Percentiles rank a stretch among this genome's conserved stretches.
phyloP scores from a whole-genome alignment of 805 yeast genomes.

The Candida odintsovae region DNA sequence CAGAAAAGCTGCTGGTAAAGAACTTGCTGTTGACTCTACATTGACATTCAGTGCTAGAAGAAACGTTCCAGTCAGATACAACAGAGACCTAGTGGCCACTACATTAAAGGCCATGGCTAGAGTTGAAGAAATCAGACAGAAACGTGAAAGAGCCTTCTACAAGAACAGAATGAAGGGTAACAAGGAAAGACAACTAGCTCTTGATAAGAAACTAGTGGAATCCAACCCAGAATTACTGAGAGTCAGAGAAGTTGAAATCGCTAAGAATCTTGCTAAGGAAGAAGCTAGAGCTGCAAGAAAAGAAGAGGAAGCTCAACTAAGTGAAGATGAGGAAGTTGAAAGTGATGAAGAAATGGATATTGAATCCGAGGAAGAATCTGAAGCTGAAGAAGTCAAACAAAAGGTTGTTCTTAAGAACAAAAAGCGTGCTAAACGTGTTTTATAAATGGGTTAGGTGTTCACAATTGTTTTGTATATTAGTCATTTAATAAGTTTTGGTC shows the following conservation, averaged over 20 bases:
- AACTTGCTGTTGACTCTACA: conserved; percentile 94
- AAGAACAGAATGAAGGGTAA: conserved; percentile 99
- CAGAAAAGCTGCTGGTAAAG: conserved; percentile 98
- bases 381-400: conserved; percentile 41
- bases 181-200: conserved; percentile 75
- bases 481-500: neutral
- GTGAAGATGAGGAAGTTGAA: conserved; percentile 41
- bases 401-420: conserved; percentile 29
- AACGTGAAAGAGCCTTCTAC: conserved; percentile 97
- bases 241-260: conserved; percentile 89
- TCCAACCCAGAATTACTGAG: conserved; percentile 82
- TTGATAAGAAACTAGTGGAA: conserved; percentile 86
- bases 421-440: conserved; percentile 23
- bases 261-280: conserved; percentile 65
- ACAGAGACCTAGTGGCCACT: conserved; percentile 91
- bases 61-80: conserved; percentile 96
- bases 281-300: conserved; percentile 52
- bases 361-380: conserved; percentile 49
- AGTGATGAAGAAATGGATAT: conserved; percentile 59
- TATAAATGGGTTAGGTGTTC: conserved; percentile 1
- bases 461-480: conserved; percentile 1
- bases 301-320: conserved; percentile 41
- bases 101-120: conserved; percentile 94
- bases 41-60: conserved; percentile 95
- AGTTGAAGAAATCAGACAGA: conserved; percentile 91